Conservation (phyloP, 352 stramenopile species). For the Phytophthora litchii region DNA sequence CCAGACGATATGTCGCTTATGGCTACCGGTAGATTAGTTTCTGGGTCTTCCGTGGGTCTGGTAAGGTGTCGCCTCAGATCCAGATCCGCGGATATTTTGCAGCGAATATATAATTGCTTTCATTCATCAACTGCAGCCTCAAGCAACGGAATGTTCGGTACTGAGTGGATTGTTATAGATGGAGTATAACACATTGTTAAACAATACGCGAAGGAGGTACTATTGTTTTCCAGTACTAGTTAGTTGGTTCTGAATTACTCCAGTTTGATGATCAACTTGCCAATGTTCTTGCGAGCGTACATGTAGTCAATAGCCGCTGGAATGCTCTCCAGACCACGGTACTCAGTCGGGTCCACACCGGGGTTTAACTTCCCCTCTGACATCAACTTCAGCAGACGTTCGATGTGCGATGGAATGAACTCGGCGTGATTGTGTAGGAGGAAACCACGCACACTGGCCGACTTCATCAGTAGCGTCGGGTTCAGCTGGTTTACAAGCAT, state of each 20-base stretch:
- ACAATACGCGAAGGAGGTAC: too few relatives aligned
- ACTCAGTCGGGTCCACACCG: constrained; percentile 27
- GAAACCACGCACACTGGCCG: constrained; percentile 29
- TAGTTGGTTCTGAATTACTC: constrained; percentile 2
- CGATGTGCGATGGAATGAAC: constrained; percentile 30
- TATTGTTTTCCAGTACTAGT: too few relatives aligned
- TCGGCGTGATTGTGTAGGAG: constrained; percentile 24
- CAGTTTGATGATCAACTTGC: constrained; percentile 34
- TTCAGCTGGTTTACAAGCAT: constrained; percentile 34
- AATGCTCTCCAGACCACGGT: constrained; percentile 30
- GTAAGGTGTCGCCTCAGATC: too few relatives aligned
- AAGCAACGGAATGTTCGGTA: too few relatives aligned
- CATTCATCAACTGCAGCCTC: too few relatives aligned
- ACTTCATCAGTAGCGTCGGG: constrained; percentile 27
- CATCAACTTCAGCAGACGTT: constrained; percentile 26
- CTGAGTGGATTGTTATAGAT: too few relatives aligned
- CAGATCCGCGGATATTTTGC: too few relatives aligned
- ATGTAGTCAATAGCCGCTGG: constrained; percentile 34
- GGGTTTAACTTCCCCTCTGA: constrained; percentile 22
- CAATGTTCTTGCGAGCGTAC: constrained; percentile 36
- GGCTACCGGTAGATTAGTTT: too few relatives aligned
- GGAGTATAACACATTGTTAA: too few relatives aligned
- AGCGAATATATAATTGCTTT: too few relatives aligned
- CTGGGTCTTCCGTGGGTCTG: too few relatives aligned
- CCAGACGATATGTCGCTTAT: too few relatives aligned